Evolutionary conservation across 495 filamentous ascomycete genomes (phyloP).

Genomic region (Aspergillus bridgeri): DNA sequence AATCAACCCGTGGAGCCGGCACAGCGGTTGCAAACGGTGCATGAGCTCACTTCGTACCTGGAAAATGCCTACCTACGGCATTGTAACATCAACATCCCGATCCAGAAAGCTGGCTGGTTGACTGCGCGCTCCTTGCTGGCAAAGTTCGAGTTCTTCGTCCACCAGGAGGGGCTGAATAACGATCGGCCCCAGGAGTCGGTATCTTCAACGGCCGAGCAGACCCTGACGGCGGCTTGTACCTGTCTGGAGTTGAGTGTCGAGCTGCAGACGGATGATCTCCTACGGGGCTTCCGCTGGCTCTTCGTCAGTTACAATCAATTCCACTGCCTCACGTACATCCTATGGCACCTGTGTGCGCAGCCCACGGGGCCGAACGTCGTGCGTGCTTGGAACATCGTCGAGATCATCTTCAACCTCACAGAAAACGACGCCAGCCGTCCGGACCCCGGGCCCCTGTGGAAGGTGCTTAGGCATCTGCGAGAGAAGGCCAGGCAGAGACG

Average conservation of each 20-base stretch:
- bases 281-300: conserved; percentile 28
- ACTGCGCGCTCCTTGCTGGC: conserved; percentile 20
- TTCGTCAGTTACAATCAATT: conserved; percentile 26
- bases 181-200: conserved; percentile 7
- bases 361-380: conserved; percentile 16
- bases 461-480: conserved; percentile 20
- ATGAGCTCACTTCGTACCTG: conserved; percentile 19
- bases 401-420: conserved; percentile 19
- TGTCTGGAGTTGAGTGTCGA: conserved; percentile 20
- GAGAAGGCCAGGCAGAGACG: conserved; percentile 19
- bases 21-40: conserved; percentile 15
- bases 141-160: conserved; percentile 26
- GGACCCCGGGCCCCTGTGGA: conserved; percentile 19
- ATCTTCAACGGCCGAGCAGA: conserved; percentile 10
- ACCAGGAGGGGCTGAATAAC: conserved; percentile 22
- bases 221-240: conserved; percentile 16
- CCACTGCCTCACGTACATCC: conserved; percentile 29
- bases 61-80: conserved; percentile 23
- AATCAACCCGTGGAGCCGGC: conserved; percentile 3
- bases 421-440: conserved; percentile 10
- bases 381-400: conserved; percentile 21
- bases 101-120: conserved; percentile 27
- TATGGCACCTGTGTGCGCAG: conserved; percentile 32
- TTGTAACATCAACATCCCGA: conserved; percentile 29
- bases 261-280: conserved; percentile 27